Percentiles rank a stretch among this genome's conserved stretches.
These are phyloP conservation scores for Sclerotinia subarctica DNA, from an alignment of 2,329 filamentous ascomycete species.

Conservation along the genomic window DNA sequence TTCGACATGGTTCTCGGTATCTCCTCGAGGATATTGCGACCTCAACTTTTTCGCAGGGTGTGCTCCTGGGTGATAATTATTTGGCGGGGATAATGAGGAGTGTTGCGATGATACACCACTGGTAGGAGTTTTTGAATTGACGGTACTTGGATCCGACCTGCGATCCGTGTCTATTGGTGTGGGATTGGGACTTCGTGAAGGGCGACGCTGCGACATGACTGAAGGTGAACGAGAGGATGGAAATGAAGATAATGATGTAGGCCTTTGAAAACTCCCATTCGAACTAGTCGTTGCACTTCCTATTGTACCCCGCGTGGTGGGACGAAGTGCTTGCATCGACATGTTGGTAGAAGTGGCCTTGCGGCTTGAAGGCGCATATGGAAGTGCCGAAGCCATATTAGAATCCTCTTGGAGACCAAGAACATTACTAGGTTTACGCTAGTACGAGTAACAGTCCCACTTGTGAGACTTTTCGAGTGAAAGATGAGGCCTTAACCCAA, in stretches of 20 bases:
- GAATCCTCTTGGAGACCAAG: constrained; percentile 17
- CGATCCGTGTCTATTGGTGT: constrained; percentile 51
- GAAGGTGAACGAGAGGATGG: constrained; percentile 56
- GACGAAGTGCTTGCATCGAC: constrained; percentile 31
- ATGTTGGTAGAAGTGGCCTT: constrained; percentile 25
- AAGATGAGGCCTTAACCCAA: constrained; percentile 20
- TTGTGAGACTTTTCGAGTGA: constrained; percentile 17
- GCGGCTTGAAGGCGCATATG: constrained; percentile 25
- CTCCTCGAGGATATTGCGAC: constrained; percentile 73
- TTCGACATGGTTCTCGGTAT: constrained; percentile 89
- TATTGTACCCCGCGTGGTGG: constrained; percentile 30
- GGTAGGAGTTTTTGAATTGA: constrained; percentile 57
- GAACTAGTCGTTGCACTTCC: constrained; percentile 31
- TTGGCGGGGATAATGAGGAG: constrained; percentile 54
- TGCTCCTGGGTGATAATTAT: constrained; percentile 50
- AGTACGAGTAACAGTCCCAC: constrained; percentile 18
- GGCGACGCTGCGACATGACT: constrained; percentile 53
- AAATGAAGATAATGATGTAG: constrained; percentile 63
- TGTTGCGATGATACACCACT: constrained; percentile 57
- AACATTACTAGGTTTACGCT: constrained; percentile 21
- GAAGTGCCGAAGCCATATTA: constrained; percentile 26
- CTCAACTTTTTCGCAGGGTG: constrained; percentile 57
- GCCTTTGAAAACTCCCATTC: constrained; percentile 39
- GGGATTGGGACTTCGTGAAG: constrained; percentile 53
- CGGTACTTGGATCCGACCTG: constrained; percentile 55